These are phyloP conservation scores for Garcia nutans DNA, from an alignment of 345 rosid genomes.

Conservation along the genomic window DNA sequence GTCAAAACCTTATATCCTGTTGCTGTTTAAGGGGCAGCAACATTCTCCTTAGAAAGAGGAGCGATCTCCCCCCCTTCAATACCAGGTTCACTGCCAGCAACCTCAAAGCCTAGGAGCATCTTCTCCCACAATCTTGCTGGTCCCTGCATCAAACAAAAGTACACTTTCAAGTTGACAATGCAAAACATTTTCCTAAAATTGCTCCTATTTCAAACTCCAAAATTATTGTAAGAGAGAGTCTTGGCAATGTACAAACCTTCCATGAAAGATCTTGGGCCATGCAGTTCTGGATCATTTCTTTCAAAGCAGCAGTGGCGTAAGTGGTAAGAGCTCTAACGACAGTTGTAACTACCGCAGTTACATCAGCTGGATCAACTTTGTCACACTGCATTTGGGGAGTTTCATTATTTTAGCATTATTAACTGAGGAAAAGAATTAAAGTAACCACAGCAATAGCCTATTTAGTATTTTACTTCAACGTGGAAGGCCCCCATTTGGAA, in stretches of 20 bases:
- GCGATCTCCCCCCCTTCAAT: conserved; percentile 79
- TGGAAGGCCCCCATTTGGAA: conserved; percentile 84
- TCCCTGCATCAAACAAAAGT: conserved; percentile 50
- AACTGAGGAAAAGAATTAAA: neutral
- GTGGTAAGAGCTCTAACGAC: conserved; percentile 59
- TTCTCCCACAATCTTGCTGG: conserved; percentile 80
- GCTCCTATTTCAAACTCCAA: neutral
- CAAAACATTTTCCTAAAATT: no score
- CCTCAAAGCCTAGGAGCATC: conserved; percentile 56
- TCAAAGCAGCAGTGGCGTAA: conserved; percentile 55
- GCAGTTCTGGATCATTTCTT: conserved; percentile 79
- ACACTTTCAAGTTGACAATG: neutral
- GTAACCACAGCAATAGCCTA: neutral
- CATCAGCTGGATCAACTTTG: conserved; percentile 74
- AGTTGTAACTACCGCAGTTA: conserved; percentile 50
- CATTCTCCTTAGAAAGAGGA: conserved; percentile 77
- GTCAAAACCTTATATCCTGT: neutral
- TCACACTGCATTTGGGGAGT: conserved; percentile 55
- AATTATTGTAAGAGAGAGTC: neutral
- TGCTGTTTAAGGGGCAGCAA: conserved; percentile 67
- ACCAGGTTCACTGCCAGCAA: conserved; percentile 57
- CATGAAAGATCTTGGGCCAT: conserved; percentile 93
- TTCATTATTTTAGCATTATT: neutral
- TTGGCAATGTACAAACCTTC: conserved; percentile 59
- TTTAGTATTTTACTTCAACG: conserved; percentile 39